phyloP scores from a whole-genome alignment of 1,284 basidiomycete species.

The Laetiporus sulphureus region DNA sequence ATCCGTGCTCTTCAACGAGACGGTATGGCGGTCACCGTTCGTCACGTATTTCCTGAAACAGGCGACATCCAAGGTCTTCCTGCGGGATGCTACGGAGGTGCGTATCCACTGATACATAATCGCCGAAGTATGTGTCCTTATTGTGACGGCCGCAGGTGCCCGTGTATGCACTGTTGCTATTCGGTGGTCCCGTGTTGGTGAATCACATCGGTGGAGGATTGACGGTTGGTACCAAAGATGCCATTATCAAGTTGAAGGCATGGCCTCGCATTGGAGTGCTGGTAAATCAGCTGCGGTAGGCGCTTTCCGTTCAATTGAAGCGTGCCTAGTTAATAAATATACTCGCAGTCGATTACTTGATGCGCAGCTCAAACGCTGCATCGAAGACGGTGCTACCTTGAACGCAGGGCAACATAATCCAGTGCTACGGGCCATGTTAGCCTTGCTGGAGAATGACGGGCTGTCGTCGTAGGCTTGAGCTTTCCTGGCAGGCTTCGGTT shows the following conservation, averaged over 20 bases:
- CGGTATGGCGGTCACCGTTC: constrained; percentile 74
- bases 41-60: constrained; percentile 81
- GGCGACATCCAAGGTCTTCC: constrained; percentile 79
- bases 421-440: constrained; percentile 65
- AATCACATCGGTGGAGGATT: constrained; percentile 77
- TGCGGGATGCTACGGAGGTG: constrained; percentile 87
- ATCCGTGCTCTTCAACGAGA: constrained; percentile 75
- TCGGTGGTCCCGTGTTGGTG: constrained; percentile 76
- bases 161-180: constrained; percentile 77
- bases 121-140: background rate
- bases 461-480: constrained; percentile 23
- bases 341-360: constrained; percentile 57
- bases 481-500: too few species aligned
- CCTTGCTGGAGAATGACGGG: constrained; percentile 60
- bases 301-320: constrained; percentile 7
- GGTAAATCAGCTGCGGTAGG: constrained; percentile 81
- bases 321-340: background rate
- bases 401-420: constrained; percentile 45
- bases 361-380: constrained; percentile 53
- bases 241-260: constrained; percentile 64
- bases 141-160: constrained; percentile 49
- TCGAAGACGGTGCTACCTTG: constrained; percentile 47
- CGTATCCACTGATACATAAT: background rate
- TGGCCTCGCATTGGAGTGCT: constrained; percentile 87
- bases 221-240: constrained; percentile 49